Evolutionary conservation across 306 rosid species (phyloP).

Genomic region (Pachyrhizus erosus): DNA sequence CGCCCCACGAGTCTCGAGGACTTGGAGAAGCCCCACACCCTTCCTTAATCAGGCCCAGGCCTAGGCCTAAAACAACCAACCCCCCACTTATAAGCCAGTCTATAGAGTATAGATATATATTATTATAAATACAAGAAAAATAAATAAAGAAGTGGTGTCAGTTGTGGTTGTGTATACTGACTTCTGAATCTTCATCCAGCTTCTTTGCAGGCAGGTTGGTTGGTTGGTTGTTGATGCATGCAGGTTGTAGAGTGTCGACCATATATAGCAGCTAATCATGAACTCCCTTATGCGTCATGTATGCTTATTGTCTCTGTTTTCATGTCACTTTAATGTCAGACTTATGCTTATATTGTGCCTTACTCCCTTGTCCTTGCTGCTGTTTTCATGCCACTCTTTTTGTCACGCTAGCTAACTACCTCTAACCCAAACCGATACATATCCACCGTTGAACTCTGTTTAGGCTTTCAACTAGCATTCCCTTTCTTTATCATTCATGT

Average conservation of each 20-base stretch:
- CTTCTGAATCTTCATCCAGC: too few relatives aligned
- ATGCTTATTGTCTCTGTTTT: conserved; percentile 17
- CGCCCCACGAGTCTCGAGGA: conserved; percentile 92
- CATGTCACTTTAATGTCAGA: conserved; percentile 33
- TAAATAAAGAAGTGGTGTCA: too few relatives aligned
- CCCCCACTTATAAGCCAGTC: too few relatives aligned
- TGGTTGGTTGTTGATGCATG: too few relatives aligned
- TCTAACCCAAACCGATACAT: background rate
- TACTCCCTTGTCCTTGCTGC: background rate
- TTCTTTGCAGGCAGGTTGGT: too few relatives aligned
- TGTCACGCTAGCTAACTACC: background rate
- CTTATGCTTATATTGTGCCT: conserved; percentile 21
- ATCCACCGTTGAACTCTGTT: background rate
- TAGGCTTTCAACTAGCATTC: background rate
- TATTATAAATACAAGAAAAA: too few relatives aligned
- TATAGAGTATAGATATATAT: too few relatives aligned
- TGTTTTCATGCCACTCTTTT: background rate
- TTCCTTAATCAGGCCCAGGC: background rate
- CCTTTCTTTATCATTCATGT: background rate
- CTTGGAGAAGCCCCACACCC: conserved; percentile 80
- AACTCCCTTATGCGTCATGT: conserved; percentile 26
- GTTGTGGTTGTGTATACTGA: too few relatives aligned
- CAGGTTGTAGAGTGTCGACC: too few relatives aligned
- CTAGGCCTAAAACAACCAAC: too few relatives aligned
- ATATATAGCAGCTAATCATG: too few relatives aligned